phyloP scores from a whole-genome alignment of 1,284 basidiomycete genomes.

The Cryptococcus wingfieldii region DNA sequence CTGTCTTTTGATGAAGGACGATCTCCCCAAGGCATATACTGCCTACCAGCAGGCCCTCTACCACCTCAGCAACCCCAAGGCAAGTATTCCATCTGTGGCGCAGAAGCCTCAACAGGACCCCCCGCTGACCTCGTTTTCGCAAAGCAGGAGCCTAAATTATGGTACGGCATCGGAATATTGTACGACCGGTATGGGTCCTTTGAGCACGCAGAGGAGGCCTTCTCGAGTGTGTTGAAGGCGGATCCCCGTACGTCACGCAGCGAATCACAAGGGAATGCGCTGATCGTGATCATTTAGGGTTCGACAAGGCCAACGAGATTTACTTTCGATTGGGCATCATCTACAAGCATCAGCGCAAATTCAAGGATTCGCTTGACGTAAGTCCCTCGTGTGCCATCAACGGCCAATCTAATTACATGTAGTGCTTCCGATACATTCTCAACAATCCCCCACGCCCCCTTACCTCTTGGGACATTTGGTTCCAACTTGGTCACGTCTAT shows the following conservation, averaged over 20 bases:
- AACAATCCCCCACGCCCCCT: slow-evolving; percentile 91
- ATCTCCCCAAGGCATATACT: slow-evolving; percentile 95
- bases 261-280: slow-evolving; percentile 3
- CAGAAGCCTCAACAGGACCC: no score
- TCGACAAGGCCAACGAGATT: slow-evolving; percentile 98
- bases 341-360: slow-evolving; percentile 98
- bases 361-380: slow-evolving; percentile 68
- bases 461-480: slow-evolving; percentile 97
- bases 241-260: slow-evolving; percentile 67
- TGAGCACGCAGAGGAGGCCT: slow-evolving; percentile 98
- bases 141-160: slow-evolving; percentile 87
- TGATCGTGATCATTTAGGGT: slow-evolving; percentile 57
- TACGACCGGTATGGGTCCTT: slow-evolving; percentile 98
- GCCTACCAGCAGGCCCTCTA: slow-evolving; percentile 99
- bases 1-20: slow-evolving; percentile 98
- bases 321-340: slow-evolving; percentile 98
- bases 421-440: slow-evolving; percentile 93
- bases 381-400: slow-evolving; percentile 24
- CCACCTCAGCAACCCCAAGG: slow-evolving; percentile 91
- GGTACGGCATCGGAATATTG: slow-evolving; percentile 98
- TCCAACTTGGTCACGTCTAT: slow-evolving; percentile 98
- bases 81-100: slow-evolving; percentile 34
- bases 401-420: neutral
- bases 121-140: no score
- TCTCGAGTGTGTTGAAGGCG: slow-evolving; percentile 93